A percentile compares a stretch with the other conserved stretches of the same genome.
Conservation (phyloP, 169 alveolate genomes). For the Eimeria mitis region DNA sequence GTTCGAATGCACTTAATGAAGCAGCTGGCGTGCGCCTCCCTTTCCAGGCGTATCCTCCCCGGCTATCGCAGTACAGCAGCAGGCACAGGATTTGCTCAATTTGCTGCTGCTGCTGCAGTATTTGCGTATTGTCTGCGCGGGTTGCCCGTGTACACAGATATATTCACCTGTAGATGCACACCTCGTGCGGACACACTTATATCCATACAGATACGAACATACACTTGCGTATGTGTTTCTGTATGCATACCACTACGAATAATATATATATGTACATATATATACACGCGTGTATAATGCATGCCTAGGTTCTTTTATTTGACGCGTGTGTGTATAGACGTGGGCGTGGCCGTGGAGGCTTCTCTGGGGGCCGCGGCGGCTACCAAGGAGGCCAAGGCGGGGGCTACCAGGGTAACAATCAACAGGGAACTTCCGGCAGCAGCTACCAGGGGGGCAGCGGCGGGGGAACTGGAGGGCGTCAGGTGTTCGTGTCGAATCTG, state of each 20-base stretch:
- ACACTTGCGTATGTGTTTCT: neutral
- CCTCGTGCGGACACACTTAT: too few relatives aligned
- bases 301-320: neutral
- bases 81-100: neutral
- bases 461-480: constrained; percentile 73
- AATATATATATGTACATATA: neutral
- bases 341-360: constrained; percentile 78
- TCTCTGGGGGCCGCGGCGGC: constrained; percentile 82
- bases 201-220: too few relatives aligned
- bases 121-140: neutral
- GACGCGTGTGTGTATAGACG: neutral
- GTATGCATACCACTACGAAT: neutral
- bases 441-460: constrained; percentile 63
- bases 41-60: neutral
- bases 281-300: neutral
- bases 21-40: neutral
- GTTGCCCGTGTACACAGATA: neutral
- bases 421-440: constrained; percentile 70
- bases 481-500: constrained; percentile 80
- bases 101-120: neutral
- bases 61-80: neutral
- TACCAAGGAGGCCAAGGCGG: constrained; percentile 74
- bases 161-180: neutral
- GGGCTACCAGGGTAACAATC: constrained; percentile 74
- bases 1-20: neutral